These are phyloP conservation scores for Barnettozyma sucrosica DNA, from an alignment of 805 yeast species.

Conservation along the genomic window DNA sequence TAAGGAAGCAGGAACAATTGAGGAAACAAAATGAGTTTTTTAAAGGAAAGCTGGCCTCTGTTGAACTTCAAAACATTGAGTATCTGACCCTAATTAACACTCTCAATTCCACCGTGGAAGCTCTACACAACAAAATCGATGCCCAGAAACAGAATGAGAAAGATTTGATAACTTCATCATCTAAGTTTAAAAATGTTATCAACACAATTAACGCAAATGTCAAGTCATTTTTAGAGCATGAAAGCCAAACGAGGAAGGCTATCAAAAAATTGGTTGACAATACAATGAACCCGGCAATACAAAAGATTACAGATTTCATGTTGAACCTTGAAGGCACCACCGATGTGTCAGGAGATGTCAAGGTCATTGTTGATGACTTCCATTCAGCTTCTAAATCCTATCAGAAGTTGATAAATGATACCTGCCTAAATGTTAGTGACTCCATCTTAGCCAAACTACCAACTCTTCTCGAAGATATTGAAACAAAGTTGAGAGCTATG, in stretches of 20 bases:
- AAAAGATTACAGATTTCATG: slow-evolving; percentile 3
- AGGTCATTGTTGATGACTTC: slow-evolving; percentile 14
- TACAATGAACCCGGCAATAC: slow-evolving; percentile 3
- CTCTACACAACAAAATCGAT: slow-evolving; percentile 27
- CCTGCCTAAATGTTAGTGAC: slow-evolving; percentile 21
- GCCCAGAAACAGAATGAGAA: slow-evolving; percentile 28
- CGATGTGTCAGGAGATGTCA: slow-evolving; percentile 3
- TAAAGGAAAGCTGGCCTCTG: slow-evolving; percentile 19
- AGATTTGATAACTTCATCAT: slow-evolving; percentile 28
- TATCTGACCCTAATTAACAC: slow-evolving; percentile 23
- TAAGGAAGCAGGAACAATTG: slow-evolving; percentile 36
- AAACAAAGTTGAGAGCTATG: slow-evolving; percentile 10
- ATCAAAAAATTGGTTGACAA: slow-evolving; percentile 13
- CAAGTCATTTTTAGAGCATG: slow-evolving; percentile 19
- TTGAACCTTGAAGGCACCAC: not conserved
- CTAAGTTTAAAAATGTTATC: slow-evolving; percentile 28
- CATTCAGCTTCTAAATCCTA: slow-evolving; percentile 11
- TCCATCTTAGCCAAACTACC: slow-evolving; percentile 22
- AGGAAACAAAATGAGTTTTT: slow-evolving; percentile 31
- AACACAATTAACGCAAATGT: slow-evolving; percentile 27
- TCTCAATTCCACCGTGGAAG: slow-evolving; percentile 24
- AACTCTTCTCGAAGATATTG: slow-evolving; percentile 16
- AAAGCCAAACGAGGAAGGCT: slow-evolving; percentile 16
- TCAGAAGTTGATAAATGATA: slow-evolving; percentile 17
- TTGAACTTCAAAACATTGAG: slow-evolving; percentile 20